phyloP scores from a whole-genome alignment of 768 basidiomycete genomes.

The Lanmaoa pseudosensibilis region DNA sequence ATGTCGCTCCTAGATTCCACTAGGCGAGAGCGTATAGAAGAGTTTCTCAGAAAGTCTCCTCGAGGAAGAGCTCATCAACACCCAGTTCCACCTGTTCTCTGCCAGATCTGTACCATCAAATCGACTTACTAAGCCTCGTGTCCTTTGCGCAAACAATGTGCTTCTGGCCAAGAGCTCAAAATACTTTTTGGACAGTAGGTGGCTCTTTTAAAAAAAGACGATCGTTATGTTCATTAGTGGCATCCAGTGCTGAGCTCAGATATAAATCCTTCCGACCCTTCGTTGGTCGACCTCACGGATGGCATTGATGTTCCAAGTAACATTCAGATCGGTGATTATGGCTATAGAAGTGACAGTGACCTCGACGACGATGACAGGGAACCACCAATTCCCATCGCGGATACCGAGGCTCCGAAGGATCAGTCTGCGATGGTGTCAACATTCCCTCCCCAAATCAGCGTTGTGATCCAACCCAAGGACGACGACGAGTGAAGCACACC shows the following conservation, averaged over 20 bases:
- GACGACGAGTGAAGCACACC: constrained; percentile 6
- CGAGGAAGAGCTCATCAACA: constrained; percentile 30
- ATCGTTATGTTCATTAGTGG: background rate
- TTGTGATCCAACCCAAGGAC: constrained; percentile 1
- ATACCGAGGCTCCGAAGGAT: background rate
- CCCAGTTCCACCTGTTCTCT: constrained; percentile 33
- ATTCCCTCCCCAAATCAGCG: background rate
- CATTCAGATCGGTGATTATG: constrained; percentile 22
- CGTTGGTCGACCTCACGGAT: constrained; percentile 14
- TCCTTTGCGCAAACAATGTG: constrained; percentile 31
- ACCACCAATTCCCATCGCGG: background rate
- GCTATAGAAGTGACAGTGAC: constrained; percentile 35
- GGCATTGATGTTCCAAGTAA: constrained; percentile 6
- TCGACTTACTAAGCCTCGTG: constrained; percentile 17
- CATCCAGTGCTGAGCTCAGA: constrained; percentile 15
- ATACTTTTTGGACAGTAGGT: constrained; percentile 30
- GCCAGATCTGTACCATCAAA: constrained; percentile 3
- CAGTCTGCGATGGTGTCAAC: background rate
- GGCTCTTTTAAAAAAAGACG: too few relatives aligned
- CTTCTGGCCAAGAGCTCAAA: constrained; percentile 25
- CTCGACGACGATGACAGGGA: constrained; percentile 31
- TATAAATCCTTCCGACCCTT: constrained; percentile 1
- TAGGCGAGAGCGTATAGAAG: constrained; percentile 17
- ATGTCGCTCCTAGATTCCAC: constrained; percentile 8
- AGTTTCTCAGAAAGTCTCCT: constrained; percentile 27